Evolutionary conservation across 2,329 filamentous ascomycete species (phyloP).

Genomic region (Microcyclospora tardicrescens): DNA sequence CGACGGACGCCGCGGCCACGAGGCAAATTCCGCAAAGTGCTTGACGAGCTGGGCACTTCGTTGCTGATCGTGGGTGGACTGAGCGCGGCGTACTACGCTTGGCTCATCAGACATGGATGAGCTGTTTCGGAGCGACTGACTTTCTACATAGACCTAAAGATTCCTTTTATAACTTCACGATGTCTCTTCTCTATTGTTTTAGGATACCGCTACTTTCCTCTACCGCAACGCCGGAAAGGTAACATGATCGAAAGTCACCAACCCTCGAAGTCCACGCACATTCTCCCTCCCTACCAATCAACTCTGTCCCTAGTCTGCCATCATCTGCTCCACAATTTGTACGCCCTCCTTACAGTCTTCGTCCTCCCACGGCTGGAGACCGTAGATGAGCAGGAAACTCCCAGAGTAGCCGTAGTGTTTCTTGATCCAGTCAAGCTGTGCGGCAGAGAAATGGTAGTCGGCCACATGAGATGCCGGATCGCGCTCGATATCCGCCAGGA

Average conservation of each 20-base stretch:
- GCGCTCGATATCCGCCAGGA: constrained; percentile 4
- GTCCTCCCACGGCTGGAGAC: constrained; percentile 7
- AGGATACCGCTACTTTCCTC: background rate
- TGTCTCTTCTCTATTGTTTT: too few relatives aligned
- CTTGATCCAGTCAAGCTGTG: constrained; percentile 10
- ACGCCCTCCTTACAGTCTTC: constrained; percentile 8
- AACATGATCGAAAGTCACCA: background rate
- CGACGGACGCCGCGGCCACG: constrained; percentile 18
- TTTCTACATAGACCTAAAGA: too few relatives aligned
- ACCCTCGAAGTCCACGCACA: background rate
- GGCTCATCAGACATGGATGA: constrained; percentile 51
- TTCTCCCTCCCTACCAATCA: background rate
- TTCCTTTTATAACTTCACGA: too few relatives aligned
- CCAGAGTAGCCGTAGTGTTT: constrained; percentile 7
- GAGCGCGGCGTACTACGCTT: constrained; percentile 51
- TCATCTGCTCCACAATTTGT: background rate
- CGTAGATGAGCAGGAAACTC: constrained; percentile 4
- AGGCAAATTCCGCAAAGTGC: constrained; percentile 35
- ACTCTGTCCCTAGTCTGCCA: background rate
- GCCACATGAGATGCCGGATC: constrained; percentile 10
- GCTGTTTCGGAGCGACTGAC: too few relatives aligned
- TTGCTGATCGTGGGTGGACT: constrained; percentile 51
- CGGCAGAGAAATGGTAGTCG: constrained; percentile 9
- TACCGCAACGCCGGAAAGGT: background rate
- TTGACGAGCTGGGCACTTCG: constrained; percentile 48